These are phyloP conservation scores for Phialophora expanda DNA, from an alignment of 2,329 filamentous ascomycete genomes.

Conservation along the genomic window DNA sequence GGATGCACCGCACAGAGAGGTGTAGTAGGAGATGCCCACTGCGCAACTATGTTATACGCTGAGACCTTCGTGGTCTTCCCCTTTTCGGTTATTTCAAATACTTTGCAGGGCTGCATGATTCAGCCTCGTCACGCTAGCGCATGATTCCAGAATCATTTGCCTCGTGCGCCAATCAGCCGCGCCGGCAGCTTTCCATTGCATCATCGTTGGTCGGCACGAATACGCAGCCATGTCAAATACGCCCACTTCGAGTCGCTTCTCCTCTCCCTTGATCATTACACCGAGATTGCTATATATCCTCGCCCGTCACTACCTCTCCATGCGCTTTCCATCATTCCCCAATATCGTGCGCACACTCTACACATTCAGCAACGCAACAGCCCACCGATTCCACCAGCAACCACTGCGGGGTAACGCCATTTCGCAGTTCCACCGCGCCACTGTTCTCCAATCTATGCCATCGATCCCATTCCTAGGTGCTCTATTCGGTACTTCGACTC, in stretches of 20 bases:
- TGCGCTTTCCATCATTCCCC: constrained; percentile 58
- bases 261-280: neutral
- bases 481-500: constrained; percentile 69
- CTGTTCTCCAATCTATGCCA: constrained; percentile 68
- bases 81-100: constrained; percentile 16
- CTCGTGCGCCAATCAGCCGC: constrained; percentile 12
- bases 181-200: constrained; percentile 8
- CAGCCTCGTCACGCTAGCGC: constrained; percentile 16
- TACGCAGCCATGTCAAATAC: constrained; percentile 15
- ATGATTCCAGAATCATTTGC: constrained; percentile 24
- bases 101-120: constrained; percentile 8
- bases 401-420: constrained; percentile 26
- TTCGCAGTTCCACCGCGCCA: constrained; percentile 43
- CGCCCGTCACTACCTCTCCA: constrained; percentile 37
- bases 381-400: constrained; percentile 23
- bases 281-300: constrained; percentile 13
- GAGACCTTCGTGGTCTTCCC: neutral
- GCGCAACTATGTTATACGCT: neutral
- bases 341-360: constrained; percentile 56
- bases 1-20: neutral
- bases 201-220: constrained; percentile 19
- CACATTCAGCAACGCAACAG: constrained; percentile 54
- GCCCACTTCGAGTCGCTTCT: constrained; percentile 13
- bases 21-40: neutral
- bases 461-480: constrained; percentile 78